Percentiles rank a stretch among this genome's conserved stretches.
Conservation (phyloP, 75 land plant genomes). For the Selaginella moellendorffii region DNA sequence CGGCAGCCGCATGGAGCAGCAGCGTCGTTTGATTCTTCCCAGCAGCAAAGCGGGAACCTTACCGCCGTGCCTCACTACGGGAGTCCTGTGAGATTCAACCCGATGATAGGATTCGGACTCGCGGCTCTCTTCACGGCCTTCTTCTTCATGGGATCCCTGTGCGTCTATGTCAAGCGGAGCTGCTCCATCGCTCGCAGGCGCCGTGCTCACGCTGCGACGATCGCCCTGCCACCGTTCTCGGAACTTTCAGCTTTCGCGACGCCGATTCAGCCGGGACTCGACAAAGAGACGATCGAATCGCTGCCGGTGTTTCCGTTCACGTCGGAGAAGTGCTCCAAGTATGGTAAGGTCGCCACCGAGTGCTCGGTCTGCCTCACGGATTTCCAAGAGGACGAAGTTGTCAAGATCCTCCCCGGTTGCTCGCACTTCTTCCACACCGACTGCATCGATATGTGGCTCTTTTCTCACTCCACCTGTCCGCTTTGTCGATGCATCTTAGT, state of each 20-base stretch:
- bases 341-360: neutral
- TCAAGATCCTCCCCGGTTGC: slow-evolving; percentile 1
- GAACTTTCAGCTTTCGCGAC: neutral
- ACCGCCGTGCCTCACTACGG: neutral
- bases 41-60: too few species aligned
- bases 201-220: neutral
- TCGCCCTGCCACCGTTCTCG: neutral
- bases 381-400: neutral
- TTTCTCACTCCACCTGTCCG: slow-evolving; percentile 1
- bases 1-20: too few species aligned
- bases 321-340: neutral
- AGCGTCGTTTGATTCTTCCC: too few species aligned
- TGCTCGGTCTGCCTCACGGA: slow-evolving; percentile 3
- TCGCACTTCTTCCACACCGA: neutral
- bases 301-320: neutral
- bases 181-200: neutral
- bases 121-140: neutral
- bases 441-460: neutral
- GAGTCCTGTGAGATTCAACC: neutral
- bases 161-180: neutral
- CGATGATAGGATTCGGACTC: neutral
- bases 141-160: neutral
- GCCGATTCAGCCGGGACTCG: neutral
- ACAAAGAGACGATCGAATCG: neutral
- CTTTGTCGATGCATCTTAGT: neutral